Base-by-base conservation (phyloP, 208 protist species). In the Crithidia expoeki region DNA sequence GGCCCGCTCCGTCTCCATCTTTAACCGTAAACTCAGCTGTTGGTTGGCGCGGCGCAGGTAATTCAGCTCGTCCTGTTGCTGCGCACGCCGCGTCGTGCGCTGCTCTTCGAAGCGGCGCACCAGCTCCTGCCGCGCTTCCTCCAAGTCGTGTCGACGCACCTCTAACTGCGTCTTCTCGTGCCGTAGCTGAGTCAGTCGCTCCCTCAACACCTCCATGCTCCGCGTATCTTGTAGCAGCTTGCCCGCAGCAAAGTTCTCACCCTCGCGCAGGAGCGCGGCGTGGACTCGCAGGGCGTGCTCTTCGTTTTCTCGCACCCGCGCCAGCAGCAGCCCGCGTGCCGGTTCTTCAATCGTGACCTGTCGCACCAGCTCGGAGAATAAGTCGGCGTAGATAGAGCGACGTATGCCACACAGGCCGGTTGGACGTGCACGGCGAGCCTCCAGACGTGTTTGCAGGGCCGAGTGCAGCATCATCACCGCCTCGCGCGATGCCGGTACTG, bases 311-410 rank as follows among this genome's bases (percentile, higher is more conserved):
- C 98, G 76, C 50, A 99, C 83, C 12, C 98, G 91, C 33, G 99
- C 84, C 30, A 99, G 81, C 69, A 99, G 83, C 47, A 99, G 80
- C 16, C 98, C 98, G 4, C 98, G 81, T 71, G 98, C 98, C 6
- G 96, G 93, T 68, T 98, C 98, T 65, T 99, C 98, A n/a, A 99
- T 76, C 12, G 98, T 99, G 17, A 99, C 84, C 77, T 99, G 93
- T 6, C 98, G 95, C 63, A 99, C 99, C 14, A 99, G 69, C 75
- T 94, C 90, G 74, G 95, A 97, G 78, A 99, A 99, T n/a, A 94
- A 79, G 69, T 99, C 98, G 14, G 85, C 38, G 75, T 99, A 99
- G 6, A 99, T 80, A 73, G 98, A 94, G 47, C 98, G 93, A 14
- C 98, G 84, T 25, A 99, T 96, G 10, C 94, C 92, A 77, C 98